phyloP scores from a whole-genome alignment of 192 early-diverging fungal species.

The Coemansia reversa region DNA sequence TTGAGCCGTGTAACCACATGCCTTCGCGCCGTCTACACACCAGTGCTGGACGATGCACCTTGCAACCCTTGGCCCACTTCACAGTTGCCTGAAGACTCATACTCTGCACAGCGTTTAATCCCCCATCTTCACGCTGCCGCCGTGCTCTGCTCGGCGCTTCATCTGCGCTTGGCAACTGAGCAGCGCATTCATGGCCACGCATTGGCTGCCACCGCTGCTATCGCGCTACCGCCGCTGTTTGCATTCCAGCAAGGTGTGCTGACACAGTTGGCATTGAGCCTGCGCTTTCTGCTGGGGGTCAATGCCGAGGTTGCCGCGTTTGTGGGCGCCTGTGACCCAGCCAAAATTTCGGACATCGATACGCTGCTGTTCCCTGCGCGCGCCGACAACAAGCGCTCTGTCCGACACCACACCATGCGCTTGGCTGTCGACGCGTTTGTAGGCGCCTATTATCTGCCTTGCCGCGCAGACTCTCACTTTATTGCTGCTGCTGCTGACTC shows the following conservation, averaged over 20 bases:
- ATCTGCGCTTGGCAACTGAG: conserved; percentile 15
- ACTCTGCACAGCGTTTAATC: neutral
- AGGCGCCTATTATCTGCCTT: conserved; percentile 13
- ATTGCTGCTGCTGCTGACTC: conserved; percentile 15
- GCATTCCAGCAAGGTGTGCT: conserved; percentile 22
- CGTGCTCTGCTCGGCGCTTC: conserved; percentile 25
- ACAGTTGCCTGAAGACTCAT: neutral
- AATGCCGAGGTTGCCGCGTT: neutral
- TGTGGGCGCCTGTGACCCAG: neutral
- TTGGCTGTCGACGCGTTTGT: conserved; percentile 24
- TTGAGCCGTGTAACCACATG: neutral
- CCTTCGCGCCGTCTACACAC: neutral
- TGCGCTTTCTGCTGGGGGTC: conserved; percentile 19
- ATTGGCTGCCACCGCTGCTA: conserved; percentile 7
- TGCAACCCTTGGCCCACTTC: neutral
- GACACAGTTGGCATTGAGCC: conserved; percentile 17
- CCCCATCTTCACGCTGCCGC: conserved; percentile 1
- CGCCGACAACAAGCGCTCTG: neutral
- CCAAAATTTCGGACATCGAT: neutral
- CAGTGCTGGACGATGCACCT: neutral
- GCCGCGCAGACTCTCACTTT: conserved; percentile 24
- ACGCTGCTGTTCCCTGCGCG: neutral
- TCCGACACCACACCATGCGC: conserved; percentile 1
- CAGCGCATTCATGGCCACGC: conserved; percentile 11
- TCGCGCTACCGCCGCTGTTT: conserved; percentile 10